A percentile compares a stretch with the other conserved stretches of the same genome.
phyloP scores from a whole-genome alignment of 2,329 filamentous ascomycete genomes.

The Ophiostoma populinum region DNA sequence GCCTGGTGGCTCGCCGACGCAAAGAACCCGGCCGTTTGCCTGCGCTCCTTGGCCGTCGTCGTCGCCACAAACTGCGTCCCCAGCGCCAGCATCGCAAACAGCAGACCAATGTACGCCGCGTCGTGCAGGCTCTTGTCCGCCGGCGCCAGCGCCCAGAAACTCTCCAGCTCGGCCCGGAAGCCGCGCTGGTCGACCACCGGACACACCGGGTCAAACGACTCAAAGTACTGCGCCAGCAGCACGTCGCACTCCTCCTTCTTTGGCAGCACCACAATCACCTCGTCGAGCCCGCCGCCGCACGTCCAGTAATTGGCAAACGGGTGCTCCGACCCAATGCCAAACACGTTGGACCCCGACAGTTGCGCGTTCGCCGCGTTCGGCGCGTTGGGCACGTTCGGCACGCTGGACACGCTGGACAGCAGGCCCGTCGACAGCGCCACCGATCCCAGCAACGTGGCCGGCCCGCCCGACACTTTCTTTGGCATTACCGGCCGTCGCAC shows the following conservation, averaged over 20 bases:
- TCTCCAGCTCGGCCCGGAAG: slow-evolving; percentile 63
- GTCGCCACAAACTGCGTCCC: slow-evolving; percentile 60
- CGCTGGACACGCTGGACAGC: slow-evolving; percentile 55
- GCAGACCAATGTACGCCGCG: slow-evolving; percentile 51
- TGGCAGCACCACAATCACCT: slow-evolving; percentile 60
- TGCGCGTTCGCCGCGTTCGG: too few species aligned
- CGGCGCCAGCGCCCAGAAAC: slow-evolving; percentile 49
- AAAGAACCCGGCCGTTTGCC: slow-evolving; percentile 67
- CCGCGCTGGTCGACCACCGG: slow-evolving; percentile 62
- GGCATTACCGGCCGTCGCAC: slow-evolving; percentile 38
- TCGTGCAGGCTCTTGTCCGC: slow-evolving; percentile 44
- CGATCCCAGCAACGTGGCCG: slow-evolving; percentile 27
- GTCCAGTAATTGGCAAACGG: slow-evolving; percentile 79
- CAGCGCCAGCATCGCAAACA: slow-evolving; percentile 62
- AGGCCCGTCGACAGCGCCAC: slow-evolving; percentile 41
- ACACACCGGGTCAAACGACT: slow-evolving; percentile 63
- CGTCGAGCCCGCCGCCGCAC: slow-evolving; percentile 54
- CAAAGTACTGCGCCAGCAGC: slow-evolving; percentile 44
- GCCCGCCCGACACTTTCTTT: slow-evolving; percentile 28
- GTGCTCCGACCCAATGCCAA: slow-evolving; percentile 64
- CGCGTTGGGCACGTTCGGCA: too few species aligned
- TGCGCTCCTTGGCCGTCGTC: slow-evolving; percentile 41
- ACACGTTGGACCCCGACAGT: slow-evolving; percentile 57
- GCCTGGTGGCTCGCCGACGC: slow-evolving; percentile 66
- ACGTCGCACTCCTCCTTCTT: slow-evolving; percentile 62